Evolutionary conservation across 768 basidiomycete species (phyloP), one percentile per base, ranked within the genome.

Genomic region (Dioszegia crocea): DNA sequence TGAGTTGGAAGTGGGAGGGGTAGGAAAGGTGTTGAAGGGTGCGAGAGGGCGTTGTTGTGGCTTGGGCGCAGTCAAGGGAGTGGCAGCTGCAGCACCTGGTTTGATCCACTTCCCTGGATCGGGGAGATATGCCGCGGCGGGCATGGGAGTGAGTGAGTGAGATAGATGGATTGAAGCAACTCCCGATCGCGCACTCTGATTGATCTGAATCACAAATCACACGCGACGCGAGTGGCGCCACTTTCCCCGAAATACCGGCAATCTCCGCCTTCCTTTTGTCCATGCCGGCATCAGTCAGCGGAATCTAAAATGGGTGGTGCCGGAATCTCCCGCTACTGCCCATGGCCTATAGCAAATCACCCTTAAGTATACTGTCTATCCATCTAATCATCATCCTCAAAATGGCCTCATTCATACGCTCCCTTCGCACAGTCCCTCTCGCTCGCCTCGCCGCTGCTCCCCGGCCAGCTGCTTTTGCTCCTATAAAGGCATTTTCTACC

Each of bases 41-140:
- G 60, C 31, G 10, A 72, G 56, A 2, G 67, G 70, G 52, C 67
- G 52, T 60, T 72, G 67, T 5, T 49, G 41, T 0, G 55, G 46
- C 19, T 55, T 53, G 21, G 63, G 38, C n/a, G n/a, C n/a, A n/a
- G n/a, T 10, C 38, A 23, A 54, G 23, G n/a, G 40, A 10, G 27
- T 43, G 16, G 60, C n/a, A 52, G 31, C 59, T 41, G 27, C 49
- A 26, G 0, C 11, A 3, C 16, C 29, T 48, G 67, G 68, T 17
- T 65, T 52, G 47, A 73, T 69, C 71, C 71, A 73, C 36, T 64
- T 63, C 26, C 44, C 56, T 1, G 71, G 71, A 41, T 73, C 71
- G 30, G 70, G 70, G 44, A 38, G 59, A 63, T 27, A 64, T 54
- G 29, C 57, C 8, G 24, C 9, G 38, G 33, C 17, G 16, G 52